Base-by-base conservation (phyloP, 192 early-diverging fungal genomes). In the Coemansia sp. region DNA sequence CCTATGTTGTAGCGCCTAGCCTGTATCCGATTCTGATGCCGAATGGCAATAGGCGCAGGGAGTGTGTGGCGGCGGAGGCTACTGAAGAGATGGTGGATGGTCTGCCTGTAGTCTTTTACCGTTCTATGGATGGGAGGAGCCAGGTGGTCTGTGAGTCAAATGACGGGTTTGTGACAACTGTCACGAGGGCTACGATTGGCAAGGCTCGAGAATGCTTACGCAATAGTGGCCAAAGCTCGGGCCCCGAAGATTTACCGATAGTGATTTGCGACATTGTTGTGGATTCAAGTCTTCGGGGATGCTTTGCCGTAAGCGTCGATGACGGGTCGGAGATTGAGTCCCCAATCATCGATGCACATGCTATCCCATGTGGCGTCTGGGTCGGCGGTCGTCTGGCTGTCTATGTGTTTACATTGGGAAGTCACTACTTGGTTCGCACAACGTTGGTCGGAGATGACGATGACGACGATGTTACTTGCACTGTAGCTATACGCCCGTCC, bases 181-280 rank as follows among this genome's bases (percentile, higher is more conserved):
- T 58, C 55, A 58, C 55, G 30, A 11, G 55, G 28, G 28, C 3
- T 6, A 33, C 7, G 13, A 16, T 58, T 17, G 16, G 16, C 14
- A 35, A 58, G 52, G 52, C 52, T 55, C 52, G 52, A 11, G 26
- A 55, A 2, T n/a, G 80, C 75, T 77, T 77, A 76, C 78, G 63
- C 63, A 73, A 81, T 47, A 55, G 63, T 40, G 67, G 60, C 39
- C 50, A 26, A 1, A 3, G 42, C 38, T 69, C 71, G 62, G 66
- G 33, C 14, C 14, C 59, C 46, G 65, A 46, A 28, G 26, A 8
- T 21, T 42, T 21, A 26, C 65, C 42, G 61, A 16, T 28, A 37
- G 76, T 75, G 37, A 64, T 83, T 46, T 68, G 76, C 76, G 80
- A 83, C 17, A 37, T 77, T 58, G 59, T 60, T 16, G 68, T 82